These are phyloP conservation scores for Jamesozyma spencerorum DNA, from an alignment of 805 yeast genomes.

Conservation along the genomic window DNA sequence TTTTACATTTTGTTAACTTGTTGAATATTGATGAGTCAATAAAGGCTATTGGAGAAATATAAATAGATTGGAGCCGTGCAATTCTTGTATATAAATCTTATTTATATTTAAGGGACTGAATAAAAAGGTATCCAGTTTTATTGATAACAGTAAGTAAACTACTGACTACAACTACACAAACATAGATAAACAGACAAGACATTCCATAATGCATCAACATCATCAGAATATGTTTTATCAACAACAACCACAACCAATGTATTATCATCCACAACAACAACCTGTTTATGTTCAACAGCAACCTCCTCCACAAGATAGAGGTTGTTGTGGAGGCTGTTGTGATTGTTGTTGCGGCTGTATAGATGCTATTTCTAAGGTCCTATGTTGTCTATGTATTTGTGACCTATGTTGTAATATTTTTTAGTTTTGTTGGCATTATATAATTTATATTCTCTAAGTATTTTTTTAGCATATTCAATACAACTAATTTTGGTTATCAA, in stretches of 20 bases:
- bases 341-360: slow-evolving; percentile 3
- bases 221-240: background rate
- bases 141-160: too few relatives aligned
- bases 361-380: slow-evolving; percentile 1
- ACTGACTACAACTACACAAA: too few relatives aligned
- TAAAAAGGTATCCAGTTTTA: too few relatives aligned
- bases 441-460: background rate
- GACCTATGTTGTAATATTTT: slow-evolving; percentile 2
- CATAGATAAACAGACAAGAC: background rate
- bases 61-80: too few relatives aligned
- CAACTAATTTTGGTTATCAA: too few relatives aligned
- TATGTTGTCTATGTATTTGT: slow-evolving; percentile 5
- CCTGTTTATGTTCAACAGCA: slow-evolving; percentile 5
- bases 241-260: slow-evolving; percentile 4
- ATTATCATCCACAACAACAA: slow-evolving; percentile 3
- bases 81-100: too few relatives aligned
- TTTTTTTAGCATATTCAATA: background rate
- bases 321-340: slow-evolving; percentile 4
- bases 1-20: too few relatives aligned
- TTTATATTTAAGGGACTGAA: too few relatives aligned
- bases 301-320: slow-evolving; percentile 2
- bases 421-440: background rate
- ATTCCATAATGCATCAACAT: background rate
- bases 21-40: too few relatives aligned
- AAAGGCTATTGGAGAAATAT: too few relatives aligned